Evolutionary conservation across 2,329 filamentous ascomycete species (phyloP).

Genomic region (Ophiostoma australiae): DNA sequence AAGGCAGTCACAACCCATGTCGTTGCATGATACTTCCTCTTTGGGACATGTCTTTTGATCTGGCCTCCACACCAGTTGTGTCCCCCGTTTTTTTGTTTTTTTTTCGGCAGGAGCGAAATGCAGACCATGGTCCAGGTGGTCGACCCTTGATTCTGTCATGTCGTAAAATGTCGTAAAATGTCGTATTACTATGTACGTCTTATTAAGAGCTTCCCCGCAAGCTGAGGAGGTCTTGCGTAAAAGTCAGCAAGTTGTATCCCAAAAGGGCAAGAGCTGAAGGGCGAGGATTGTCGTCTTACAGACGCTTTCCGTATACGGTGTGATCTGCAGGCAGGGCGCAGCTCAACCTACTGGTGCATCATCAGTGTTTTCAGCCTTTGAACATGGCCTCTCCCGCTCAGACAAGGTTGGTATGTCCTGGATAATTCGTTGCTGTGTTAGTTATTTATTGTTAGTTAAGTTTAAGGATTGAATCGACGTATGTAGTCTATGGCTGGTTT

Average conservation of each 20-base stretch:
- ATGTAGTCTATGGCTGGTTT: too few species aligned
- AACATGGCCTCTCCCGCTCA: not conserved
- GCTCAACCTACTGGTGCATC: not conserved
- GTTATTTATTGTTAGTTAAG: too few species aligned
- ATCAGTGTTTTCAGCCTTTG: not conserved
- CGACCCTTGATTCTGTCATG: not conserved
- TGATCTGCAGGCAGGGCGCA: not conserved
- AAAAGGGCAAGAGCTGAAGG: not conserved
- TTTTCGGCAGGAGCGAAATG: slow-evolving; percentile 1
- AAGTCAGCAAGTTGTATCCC: not conserved
- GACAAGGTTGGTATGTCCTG: not conserved
- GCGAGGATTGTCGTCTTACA: not conserved
- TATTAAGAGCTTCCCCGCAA: not conserved
- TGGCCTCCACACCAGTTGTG: not conserved
- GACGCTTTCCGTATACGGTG: not conserved
- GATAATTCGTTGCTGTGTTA: too few species aligned
- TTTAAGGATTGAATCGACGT: too few species aligned
- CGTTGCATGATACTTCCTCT: not conserved
- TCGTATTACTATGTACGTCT: too few species aligned
- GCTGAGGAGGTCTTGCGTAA: not conserved
- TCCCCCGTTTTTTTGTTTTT: too few species aligned
- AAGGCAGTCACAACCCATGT: not conserved
- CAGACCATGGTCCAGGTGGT: not conserved
- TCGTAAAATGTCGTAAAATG: too few species aligned
- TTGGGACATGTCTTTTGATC: not conserved